These are phyloP conservation scores for Hyaloscypha hepaticicola DNA, from an alignment of 495 filamentous ascomycete genomes.

Conservation along the genomic window DNA sequence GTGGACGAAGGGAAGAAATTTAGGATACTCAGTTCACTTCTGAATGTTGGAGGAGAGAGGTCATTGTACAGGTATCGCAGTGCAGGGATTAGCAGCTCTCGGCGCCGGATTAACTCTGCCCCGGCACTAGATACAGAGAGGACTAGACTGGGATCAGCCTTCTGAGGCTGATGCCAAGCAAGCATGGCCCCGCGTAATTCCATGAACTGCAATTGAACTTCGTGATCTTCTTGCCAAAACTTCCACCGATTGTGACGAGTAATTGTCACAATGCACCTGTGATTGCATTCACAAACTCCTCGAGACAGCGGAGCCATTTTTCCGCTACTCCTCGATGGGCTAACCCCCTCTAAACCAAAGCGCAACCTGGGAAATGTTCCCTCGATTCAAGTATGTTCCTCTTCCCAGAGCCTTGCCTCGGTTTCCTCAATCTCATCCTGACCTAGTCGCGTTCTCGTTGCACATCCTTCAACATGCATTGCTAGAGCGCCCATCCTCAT, in stretches of 20 bases:
- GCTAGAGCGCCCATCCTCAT: background rate
- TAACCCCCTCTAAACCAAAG: conserved; percentile 6
- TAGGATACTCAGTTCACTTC: background rate
- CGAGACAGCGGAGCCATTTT: background rate
- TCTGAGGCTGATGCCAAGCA: conserved; percentile 6
- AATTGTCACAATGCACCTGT: conserved; percentile 8
- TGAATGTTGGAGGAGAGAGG: background rate
- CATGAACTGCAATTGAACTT: background rate
- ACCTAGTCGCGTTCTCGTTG: background rate
- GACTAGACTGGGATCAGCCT: conserved; percentile 2
- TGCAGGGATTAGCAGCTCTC: background rate
- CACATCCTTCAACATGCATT: background rate
- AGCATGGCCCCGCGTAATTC: conserved; percentile 23
- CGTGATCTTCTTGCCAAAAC: background rate
- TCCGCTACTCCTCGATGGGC: conserved; percentile 23
- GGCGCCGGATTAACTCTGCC: conserved; percentile 1
- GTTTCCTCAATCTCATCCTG: background rate
- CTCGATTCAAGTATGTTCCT: conserved; percentile 38
- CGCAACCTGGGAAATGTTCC: conserved; percentile 38
- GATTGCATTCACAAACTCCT: background rate
- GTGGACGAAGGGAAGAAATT: background rate
- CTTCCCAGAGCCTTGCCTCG: conserved; percentile 11
- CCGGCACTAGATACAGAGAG: background rate
- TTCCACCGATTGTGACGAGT: background rate
- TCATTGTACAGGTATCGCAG: background rate